Evolutionary conservation across 2,329 filamentous ascomycete genomes (phyloP), one percentile per base, ranked within the genome.

Genomic region (Fusarium miscanthi): DNA sequence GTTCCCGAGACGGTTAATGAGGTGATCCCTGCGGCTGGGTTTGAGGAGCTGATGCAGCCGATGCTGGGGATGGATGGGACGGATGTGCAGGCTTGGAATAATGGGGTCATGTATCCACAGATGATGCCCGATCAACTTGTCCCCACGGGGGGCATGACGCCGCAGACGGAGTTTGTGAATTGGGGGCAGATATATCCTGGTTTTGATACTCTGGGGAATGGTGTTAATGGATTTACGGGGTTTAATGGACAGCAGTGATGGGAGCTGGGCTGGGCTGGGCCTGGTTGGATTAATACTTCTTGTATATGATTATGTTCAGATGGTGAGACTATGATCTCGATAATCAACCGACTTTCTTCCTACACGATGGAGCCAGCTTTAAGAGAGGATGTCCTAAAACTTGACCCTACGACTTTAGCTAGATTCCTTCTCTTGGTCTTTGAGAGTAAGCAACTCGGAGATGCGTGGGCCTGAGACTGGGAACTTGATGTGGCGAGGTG

Each of bases 21-120:
- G 25, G 42, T 76, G 1, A 16, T 76, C 0, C 74, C 76, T 0
- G 46, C 69, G 2, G 58, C 60, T 12, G 59, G 58, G 4, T 74
- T 77, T 21, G 73, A 78, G 1, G 67, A 67, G 3, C 17, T 80
- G 9, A 69, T 77, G 46, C 69, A 78, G 31, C 69, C 74, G 8
- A 69, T 77, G 21, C 31, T 70, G 7, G 46, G 33, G 8, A 41
- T 63, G 40, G 14, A 49, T 21, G n/a, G 70, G 13, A 63, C 62
- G 2, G 73, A 76, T 7, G 80, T 81, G 2, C 74, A 80, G 23
- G 78, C 76, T 2, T 81, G 79, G 80, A 80, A 75, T 27, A 77
- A 78, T 23, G 59, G 71, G 8, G 73, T 81, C 4, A 27, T 77
- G 3, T 80, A 76, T 53, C 70, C 74, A 10, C 64, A 74, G 7